Conservation (phyloP, 257 asterid species). For the Cynanchum wilfordii region DNA sequence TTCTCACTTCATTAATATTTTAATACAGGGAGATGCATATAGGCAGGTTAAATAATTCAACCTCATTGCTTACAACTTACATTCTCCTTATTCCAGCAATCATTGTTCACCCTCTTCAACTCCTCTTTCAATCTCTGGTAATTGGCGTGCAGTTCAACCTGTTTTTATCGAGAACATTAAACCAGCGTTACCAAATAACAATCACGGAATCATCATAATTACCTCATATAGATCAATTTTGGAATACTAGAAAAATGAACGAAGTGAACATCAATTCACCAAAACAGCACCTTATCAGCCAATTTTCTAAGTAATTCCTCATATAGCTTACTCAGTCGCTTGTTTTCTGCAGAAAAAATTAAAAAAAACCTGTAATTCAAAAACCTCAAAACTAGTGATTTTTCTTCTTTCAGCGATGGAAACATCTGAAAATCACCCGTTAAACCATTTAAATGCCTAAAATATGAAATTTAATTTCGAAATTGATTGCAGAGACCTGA, state of each 20-base stretch:
- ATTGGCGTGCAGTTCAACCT: constrained; percentile 31
- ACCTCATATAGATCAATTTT: neutral
- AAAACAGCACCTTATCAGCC: constrained; percentile 25
- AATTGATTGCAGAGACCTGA: constrained; percentile 23
- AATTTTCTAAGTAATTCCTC: constrained; percentile 22
- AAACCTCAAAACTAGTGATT: neutral
- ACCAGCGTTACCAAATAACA: neutral
- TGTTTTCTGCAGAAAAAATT: constrained; percentile 30
- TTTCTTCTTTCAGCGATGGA: neutral
- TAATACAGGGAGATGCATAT: neutral
- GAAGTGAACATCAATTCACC: neutral
- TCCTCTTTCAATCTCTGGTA: constrained; percentile 35
- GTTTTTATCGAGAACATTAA: constrained; percentile 1
- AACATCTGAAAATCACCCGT: neutral
- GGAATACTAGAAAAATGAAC: neutral
- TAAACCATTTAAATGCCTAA: neutral
- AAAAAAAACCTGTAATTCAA: neutral
- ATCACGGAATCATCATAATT: neutral
- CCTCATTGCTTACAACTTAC: constrained; percentile 17
- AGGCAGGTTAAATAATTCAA: neutral
- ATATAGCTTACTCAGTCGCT: constrained; percentile 28
- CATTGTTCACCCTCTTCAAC: constrained; percentile 24
- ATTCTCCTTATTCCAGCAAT: constrained; percentile 26
- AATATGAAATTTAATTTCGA: neutral
- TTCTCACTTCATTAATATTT: neutral